A percentile compares a stretch with the other conserved stretches of the same genome.
These are phyloP conservation scores for Globisporangium rhizosaccharum DNA, from an alignment of 352 stramenopile genomes.

Conservation along the genomic window DNA sequence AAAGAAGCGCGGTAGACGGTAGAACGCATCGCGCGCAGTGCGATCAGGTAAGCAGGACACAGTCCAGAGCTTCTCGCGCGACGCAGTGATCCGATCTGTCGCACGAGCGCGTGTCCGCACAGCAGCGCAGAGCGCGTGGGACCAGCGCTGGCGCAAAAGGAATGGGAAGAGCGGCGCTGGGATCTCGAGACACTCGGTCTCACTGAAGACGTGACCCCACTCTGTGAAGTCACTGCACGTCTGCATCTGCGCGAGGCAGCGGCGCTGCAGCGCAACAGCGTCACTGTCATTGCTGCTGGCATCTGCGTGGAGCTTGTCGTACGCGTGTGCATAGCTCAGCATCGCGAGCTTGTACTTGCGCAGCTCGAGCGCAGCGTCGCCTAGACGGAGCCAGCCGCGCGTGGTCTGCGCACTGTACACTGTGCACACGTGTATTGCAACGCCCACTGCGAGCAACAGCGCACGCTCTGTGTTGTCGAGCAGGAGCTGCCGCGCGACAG, in stretches of 20 bases:
- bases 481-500: slow-evolving; percentile 23
- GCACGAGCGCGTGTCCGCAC: not conserved
- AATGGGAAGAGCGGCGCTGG: slow-evolving; percentile 11
- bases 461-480: slow-evolving; percentile 17
- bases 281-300: not conserved
- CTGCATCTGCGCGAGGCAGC: slow-evolving; percentile 18
- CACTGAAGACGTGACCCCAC: slow-evolving; percentile 26
- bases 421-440: slow-evolving; percentile 23
- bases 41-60: not conserved
- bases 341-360: slow-evolving; percentile 29
- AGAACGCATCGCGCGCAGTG: slow-evolving; percentile 7
- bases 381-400: slow-evolving; percentile 27
- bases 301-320: slow-evolving; percentile 2
- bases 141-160: slow-evolving; percentile 21
- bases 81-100: not conserved
- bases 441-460: slow-evolving; percentile 13
- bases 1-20: slow-evolving; percentile 35
- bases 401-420: slow-evolving; percentile 9
- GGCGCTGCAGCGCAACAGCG: slow-evolving; percentile 7
- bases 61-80: slow-evolving; percentile 9
- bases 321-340: slow-evolving; percentile 26
- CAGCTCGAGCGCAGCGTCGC: slow-evolving; percentile 21
- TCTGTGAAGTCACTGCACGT: slow-evolving; percentile 23
- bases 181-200: slow-evolving; percentile 25
- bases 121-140: slow-evolving; percentile 1